Evolutionary conservation across 169 alveolate genomes (phyloP).

Genomic region (Neospora caninum): DNA sequence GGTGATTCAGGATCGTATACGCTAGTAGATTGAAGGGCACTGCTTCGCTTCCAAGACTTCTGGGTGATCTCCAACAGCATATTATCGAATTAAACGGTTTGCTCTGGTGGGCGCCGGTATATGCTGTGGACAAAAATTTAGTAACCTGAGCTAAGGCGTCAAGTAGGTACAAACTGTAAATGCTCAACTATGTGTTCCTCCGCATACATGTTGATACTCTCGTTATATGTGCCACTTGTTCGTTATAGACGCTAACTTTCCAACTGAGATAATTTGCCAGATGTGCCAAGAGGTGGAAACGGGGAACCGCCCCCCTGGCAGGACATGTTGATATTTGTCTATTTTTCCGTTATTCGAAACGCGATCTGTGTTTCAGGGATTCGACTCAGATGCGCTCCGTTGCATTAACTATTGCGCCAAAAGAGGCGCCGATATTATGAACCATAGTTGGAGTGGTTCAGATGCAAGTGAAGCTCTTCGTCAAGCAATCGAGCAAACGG

Average conservation of each 20-base stretch:
- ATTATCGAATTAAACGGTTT: neutral
- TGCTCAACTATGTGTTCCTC: neutral
- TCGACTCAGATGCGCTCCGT: neutral
- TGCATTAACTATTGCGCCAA: neutral
- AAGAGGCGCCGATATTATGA: neutral
- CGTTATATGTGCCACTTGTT: neutral
- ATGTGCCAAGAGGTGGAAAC: neutral
- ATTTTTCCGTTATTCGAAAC: neutral
- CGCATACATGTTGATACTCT: neutral
- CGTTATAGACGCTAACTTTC: neutral
- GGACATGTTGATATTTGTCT: no score
- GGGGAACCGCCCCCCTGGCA: neutral
- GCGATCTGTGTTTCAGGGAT: neutral
- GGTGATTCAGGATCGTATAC: neutral
- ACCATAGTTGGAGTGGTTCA: constrained; percentile 1
- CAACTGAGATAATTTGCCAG: no score
- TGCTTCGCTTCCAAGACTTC: neutral
- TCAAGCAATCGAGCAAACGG: neutral
- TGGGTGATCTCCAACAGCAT: neutral
- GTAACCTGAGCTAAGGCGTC: no score
- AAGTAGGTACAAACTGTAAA: no score
- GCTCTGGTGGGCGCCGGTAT: no score
- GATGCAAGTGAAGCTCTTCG: neutral
- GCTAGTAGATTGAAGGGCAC: neutral
- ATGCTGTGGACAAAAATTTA: no score